A percentile compares a stretch with the other conserved stretches of the same genome.
Conservation (phyloP, 441 rosid genomes). For the Eutrema salsugineum region DNA sequence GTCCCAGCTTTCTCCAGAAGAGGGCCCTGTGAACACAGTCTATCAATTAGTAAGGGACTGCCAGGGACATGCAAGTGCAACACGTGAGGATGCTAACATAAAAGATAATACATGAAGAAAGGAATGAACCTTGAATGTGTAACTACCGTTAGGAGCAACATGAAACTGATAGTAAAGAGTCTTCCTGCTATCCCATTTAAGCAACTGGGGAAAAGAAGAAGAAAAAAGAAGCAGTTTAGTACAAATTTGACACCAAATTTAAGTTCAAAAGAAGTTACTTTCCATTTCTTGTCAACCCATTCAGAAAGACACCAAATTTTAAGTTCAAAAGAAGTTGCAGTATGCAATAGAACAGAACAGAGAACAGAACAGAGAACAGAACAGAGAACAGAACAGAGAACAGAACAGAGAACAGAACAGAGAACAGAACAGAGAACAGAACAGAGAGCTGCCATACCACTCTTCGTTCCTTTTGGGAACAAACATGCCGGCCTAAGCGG, state of each 20-base stretch:
- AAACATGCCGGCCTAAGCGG: constrained; percentile 19
- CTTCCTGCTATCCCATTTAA: constrained; percentile 47
- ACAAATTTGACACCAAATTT: background rate
- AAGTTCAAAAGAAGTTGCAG: background rate
- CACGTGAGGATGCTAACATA: too few species aligned
- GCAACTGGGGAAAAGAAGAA: constrained; percentile 37
- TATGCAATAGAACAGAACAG: background rate
- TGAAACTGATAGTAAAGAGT: constrained; percentile 51
- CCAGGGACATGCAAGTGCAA: too few species aligned
- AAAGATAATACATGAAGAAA: background rate
- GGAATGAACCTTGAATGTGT: background rate
- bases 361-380: background rate
- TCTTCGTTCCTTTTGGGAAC: constrained; percentile 33
- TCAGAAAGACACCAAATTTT: background rate
- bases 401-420: background rate
- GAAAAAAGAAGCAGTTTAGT: background rate
- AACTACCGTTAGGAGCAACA: background rate
- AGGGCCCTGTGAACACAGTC: background rate
- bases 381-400: too few species aligned
- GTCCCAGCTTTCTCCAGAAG: constrained; percentile 18
- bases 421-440: too few species aligned
- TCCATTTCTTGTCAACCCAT: too few species aligned
- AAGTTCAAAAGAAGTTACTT: background rate
- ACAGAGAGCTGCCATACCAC: constrained; percentile 40
- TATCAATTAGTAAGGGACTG: too few species aligned